Percentiles rank a stretch among this genome's conserved stretches.
phyloP scores from a whole-genome alignment of 2,329 filamentous ascomycete genomes.

The Monosporascus sp. region DNA sequence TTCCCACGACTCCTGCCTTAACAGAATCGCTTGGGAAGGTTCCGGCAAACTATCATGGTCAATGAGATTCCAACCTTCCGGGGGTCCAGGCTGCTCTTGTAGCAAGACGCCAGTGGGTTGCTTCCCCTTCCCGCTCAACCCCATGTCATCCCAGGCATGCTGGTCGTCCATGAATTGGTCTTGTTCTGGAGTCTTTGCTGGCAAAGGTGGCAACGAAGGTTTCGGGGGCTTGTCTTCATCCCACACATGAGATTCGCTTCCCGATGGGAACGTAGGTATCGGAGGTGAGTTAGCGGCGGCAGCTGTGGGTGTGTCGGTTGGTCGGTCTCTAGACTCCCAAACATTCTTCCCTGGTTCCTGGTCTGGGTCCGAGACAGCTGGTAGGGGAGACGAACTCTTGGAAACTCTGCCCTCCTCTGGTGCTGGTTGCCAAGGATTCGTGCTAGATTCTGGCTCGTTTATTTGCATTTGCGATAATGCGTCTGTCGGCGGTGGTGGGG shows the following conservation, averaged over 20 bases:
- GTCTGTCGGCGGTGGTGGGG: conserved; percentile 26
- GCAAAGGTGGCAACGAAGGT: conserved; percentile 15
- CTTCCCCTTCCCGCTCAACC: conserved; percentile 37
- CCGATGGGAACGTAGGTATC: conserved; percentile 32
- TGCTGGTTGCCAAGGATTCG: conserved; percentile 42
- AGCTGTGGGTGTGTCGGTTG: conserved; percentile 26
- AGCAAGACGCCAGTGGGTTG: conserved; percentile 21
- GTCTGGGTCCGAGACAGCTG: conserved; percentile 16
- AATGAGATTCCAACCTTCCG: conserved; percentile 48
- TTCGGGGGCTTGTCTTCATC: conserved; percentile 30
- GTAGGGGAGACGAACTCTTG: conserved; percentile 22
- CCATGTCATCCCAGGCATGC: conserved; percentile 47
- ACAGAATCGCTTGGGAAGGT: conserved; percentile 25
- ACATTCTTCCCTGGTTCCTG: conserved; percentile 28
- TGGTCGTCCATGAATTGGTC: conserved; percentile 36
- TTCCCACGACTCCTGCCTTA: conserved; percentile 34
- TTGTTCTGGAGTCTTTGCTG: conserved; percentile 18
- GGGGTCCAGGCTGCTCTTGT: conserved; percentile 14
- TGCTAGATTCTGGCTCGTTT: conserved; percentile 32
- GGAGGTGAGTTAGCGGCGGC: conserved; percentile 26
- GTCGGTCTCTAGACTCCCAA: conserved; percentile 30
- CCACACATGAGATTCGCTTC: conserved; percentile 36
- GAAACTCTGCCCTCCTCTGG: conserved; percentile 18
- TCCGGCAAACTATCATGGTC: conserved; percentile 33
- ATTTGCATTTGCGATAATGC: conserved; percentile 39